These are phyloP conservation scores for Talaromyces sp. DNA, from an alignment of 2,329 filamentous ascomycete genomes.

Conservation along the genomic window DNA sequence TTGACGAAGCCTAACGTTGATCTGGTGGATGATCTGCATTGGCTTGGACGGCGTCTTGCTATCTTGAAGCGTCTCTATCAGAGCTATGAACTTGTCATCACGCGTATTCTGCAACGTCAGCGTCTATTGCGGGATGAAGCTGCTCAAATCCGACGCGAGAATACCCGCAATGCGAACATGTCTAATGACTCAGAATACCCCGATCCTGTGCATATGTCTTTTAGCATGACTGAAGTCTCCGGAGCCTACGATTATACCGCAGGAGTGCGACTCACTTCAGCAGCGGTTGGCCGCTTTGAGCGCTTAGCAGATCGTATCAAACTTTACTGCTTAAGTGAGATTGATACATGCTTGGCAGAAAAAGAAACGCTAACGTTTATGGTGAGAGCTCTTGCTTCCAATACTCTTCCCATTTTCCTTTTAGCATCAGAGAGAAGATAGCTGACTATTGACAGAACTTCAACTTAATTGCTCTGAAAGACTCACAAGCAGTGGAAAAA, in stretches of 20 bases:
- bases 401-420: background rate
- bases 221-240: slow-evolving; percentile 17
- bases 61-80: slow-evolving; percentile 59
- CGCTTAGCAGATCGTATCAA: slow-evolving; percentile 57
- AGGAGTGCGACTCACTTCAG: slow-evolving; percentile 39
- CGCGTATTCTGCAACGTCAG: slow-evolving; percentile 53
- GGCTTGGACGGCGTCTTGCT: slow-evolving; percentile 56
- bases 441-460: slow-evolving; percentile 55
- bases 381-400: slow-evolving; percentile 39
- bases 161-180: slow-evolving; percentile 19
- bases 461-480: slow-evolving; percentile 70
- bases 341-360: slow-evolving; percentile 61
- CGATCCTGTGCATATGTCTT: slow-evolving; percentile 37
- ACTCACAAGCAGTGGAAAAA: slow-evolving; percentile 65
- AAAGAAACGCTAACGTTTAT: slow-evolving; percentile 66
- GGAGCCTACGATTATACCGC: slow-evolving; percentile 24
- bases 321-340: slow-evolving; percentile 58
- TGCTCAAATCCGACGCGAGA: slow-evolving; percentile 20
- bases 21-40: slow-evolving; percentile 50
- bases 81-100: slow-evolving; percentile 58
- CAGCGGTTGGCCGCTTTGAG: slow-evolving; percentile 56
- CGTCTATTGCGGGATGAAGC: slow-evolving; percentile 35
- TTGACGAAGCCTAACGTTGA: slow-evolving; percentile 45
- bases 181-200: slow-evolving; percentile 26
- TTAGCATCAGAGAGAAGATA: background rate